These are phyloP conservation scores for Pythium phragmitis DNA, from an alignment of 352 stramenopile genomes.

Conservation along the genomic window DNA sequence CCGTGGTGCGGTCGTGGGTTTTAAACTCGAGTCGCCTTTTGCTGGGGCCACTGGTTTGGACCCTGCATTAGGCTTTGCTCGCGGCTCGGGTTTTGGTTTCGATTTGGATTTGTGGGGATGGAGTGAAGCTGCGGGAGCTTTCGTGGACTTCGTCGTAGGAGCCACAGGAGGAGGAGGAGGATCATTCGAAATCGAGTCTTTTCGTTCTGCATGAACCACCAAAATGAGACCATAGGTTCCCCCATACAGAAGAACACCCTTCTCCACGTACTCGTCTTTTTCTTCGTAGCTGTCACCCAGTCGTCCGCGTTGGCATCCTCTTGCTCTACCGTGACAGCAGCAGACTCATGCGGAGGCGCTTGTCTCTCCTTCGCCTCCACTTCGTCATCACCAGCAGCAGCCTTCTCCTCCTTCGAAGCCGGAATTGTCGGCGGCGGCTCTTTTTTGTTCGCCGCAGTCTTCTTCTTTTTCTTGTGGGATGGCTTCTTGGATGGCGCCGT, in stretches of 20 bases:
- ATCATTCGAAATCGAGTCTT: slow-evolving; percentile 18
- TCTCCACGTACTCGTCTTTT: slow-evolving; percentile 30
- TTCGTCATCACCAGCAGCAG: not conserved
- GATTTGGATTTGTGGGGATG: slow-evolving; percentile 2
- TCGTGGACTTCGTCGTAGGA: not conserved
- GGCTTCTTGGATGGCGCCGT: slow-evolving; percentile 22
- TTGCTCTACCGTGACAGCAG: not conserved
- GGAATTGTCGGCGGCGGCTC: slow-evolving; percentile 5
- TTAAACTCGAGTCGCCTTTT: not conserved
- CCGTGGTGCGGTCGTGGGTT: no score
- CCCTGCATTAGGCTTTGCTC: not conserved
- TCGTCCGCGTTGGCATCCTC: slow-evolving; percentile 8
- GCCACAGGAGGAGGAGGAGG: not conserved
- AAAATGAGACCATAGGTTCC: not conserved
- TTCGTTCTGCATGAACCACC: slow-evolving; percentile 3
- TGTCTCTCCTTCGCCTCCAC: not conserved
- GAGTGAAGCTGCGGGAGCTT: not conserved
- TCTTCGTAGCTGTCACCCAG: slow-evolving; percentile 29
- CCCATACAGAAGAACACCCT: no score
- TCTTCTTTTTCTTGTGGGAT: slow-evolving; percentile 46
- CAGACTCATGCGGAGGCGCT: not conserved
- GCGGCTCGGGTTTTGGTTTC: slow-evolving; percentile 3
- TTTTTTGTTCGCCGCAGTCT: slow-evolving; percentile 30
- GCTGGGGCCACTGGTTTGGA: no score
- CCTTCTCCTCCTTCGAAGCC: not conserved